These are phyloP conservation scores for Solanum piurae DNA, from an alignment of 257 asterid genomes.

Conservation along the genomic window DNA sequence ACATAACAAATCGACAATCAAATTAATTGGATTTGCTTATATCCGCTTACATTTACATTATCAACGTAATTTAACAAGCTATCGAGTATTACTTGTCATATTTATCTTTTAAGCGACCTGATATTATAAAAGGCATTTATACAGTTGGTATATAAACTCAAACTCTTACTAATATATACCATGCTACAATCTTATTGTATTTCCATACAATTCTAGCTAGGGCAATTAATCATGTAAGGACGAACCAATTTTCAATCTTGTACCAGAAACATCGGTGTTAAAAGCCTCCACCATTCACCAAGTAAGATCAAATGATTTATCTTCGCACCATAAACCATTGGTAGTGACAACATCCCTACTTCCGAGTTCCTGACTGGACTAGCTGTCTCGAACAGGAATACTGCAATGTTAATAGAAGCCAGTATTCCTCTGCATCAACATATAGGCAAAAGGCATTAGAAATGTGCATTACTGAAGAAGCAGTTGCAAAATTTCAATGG, in stretches of 20 bases:
- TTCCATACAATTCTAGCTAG: neutral
- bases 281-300: conserved; percentile 95
- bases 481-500: neutral
- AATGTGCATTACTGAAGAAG: neutral
- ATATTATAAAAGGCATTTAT: neutral
- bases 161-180: neutral
- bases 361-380: conserved; percentile 57
- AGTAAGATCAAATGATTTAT: conserved; percentile 58
- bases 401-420: conserved; percentile 69
- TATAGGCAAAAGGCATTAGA: neutral
- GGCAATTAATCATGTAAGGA: conserved; percentile 23
- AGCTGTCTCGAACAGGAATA: conserved; percentile 72
- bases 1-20: conserved; percentile 2
- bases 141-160: neutral
- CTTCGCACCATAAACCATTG: conserved; percentile 73
- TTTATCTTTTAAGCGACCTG: neutral
- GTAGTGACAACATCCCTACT: conserved; percentile 53
- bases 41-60: neutral
- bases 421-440: conserved; percentile 46
- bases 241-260: conserved; percentile 62
- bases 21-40: neutral
- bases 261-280: conserved; percentile 97
- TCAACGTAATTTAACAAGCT: neutral
- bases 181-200: neutral
- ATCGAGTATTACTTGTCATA: neutral